phyloP scores from a whole-genome alignment of 2,329 filamentous ascomycete genomes.

The Fusarium hostae region DNA sequence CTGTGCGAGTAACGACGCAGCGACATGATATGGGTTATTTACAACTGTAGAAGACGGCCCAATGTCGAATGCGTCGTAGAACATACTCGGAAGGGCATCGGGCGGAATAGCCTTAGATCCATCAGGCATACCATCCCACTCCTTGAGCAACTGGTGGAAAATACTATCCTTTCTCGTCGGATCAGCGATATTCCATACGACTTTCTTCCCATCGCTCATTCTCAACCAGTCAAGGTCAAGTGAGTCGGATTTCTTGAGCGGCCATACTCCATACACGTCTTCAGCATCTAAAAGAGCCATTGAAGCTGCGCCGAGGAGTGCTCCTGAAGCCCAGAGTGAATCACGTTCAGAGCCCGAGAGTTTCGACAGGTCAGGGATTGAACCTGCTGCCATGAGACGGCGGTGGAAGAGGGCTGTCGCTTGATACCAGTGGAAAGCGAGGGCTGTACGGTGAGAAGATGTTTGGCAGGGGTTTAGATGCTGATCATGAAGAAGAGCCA shows the following conservation, averaged over 20 bases:
- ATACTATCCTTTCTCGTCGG: conserved; percentile 59
- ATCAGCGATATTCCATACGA: conserved; percentile 63
- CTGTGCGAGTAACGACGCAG: conserved; percentile 52
- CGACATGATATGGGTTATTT: conserved; percentile 49
- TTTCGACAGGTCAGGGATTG: conserved; percentile 37
- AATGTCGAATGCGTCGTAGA: conserved; percentile 47
- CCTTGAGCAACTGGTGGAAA: conserved; percentile 51
- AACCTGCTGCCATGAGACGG: conserved; percentile 51
- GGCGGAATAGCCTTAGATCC: conserved; percentile 20
- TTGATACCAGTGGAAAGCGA: conserved; percentile 60
- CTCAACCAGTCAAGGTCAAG: conserved; percentile 68
- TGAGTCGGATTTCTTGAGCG: conserved; percentile 55
- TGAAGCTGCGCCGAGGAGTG: conserved; percentile 58
- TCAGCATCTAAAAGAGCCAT: conserved; percentile 57
- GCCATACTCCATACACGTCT: conserved; percentile 63
- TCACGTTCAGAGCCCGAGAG: conserved; percentile 55
- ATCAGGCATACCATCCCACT: conserved; percentile 17
- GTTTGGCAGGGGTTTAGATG: conserved; percentile 46
- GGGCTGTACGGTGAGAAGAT: conserved; percentile 45
- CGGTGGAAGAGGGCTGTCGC: conserved; percentile 60
- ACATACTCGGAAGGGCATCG: conserved; percentile 45
- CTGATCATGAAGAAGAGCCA: conserved; percentile 65
- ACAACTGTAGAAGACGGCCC: conserved; percentile 30
- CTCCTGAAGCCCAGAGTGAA: conserved; percentile 59
- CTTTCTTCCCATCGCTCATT: conserved; percentile 65